Evolutionary conservation across 2,329 filamentous ascomycete genomes (phyloP).

Genomic region (Aspergillus latus): DNA sequence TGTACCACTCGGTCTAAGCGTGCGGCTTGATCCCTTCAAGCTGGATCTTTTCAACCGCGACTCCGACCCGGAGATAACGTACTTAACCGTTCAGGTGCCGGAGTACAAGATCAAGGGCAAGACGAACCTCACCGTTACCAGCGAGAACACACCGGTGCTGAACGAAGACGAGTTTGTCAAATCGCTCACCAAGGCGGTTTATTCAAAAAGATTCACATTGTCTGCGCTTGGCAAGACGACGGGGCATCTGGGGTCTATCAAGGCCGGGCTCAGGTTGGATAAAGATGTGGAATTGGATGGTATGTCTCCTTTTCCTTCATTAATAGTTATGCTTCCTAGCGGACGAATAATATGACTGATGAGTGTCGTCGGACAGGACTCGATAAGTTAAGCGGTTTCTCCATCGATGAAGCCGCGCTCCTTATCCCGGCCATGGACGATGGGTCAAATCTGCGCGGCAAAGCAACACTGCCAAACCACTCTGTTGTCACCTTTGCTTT

Average conservation of each 20-base stretch:
- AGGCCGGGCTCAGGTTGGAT: slow-evolving; percentile 40
- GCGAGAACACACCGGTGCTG: slow-evolving; percentile 38
- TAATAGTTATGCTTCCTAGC: neutral
- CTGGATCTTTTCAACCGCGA: slow-evolving; percentile 47
- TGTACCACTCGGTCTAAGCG: slow-evolving; percentile 19
- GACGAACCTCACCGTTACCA: slow-evolving; percentile 37
- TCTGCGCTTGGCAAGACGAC: slow-evolving; percentile 40
- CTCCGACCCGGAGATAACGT: slow-evolving; percentile 25
- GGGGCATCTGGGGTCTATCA: slow-evolving; percentile 44
- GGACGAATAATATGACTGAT: neutral
- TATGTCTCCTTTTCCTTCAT: neutral
- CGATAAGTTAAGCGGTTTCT: slow-evolving; percentile 43
- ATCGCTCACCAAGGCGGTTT: slow-evolving; percentile 46
- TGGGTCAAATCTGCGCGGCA: slow-evolving; percentile 47
- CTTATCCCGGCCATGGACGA: slow-evolving; percentile 38
- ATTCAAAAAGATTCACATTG: slow-evolving; percentile 37
- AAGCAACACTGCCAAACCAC: slow-evolving; percentile 48
- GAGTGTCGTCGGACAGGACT: slow-evolving; percentile 25
- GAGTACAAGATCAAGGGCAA: slow-evolving; percentile 21
- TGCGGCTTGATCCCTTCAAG: slow-evolving; percentile 34
- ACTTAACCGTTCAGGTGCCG: slow-evolving; percentile 18
- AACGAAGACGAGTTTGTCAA: slow-evolving; percentile 43
- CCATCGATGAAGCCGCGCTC: slow-evolving; percentile 38
- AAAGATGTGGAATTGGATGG: slow-evolving; percentile 45
- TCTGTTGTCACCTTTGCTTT: slow-evolving; percentile 44